A percentile compares a stretch with the other conserved stretches of the same genome.
Conservation (phyloP, 129 eudicot genomes). For the Rutidosis leptorrhynchoides region DNA sequence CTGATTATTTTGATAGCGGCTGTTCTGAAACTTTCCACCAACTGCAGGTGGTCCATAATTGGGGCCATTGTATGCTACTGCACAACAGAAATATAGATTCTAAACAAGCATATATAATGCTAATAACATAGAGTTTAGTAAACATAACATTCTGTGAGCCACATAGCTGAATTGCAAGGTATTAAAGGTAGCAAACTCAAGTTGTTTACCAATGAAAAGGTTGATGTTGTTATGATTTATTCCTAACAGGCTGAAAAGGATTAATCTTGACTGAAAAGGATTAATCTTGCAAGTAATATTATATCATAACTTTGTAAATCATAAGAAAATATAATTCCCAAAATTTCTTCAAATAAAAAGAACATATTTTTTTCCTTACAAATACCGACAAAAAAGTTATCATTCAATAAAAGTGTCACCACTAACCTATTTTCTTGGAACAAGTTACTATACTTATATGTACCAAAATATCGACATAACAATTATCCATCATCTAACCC, state of each 20-base stretch:
- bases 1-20: constrained; percentile 40
- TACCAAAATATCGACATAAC: background rate
- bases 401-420: background rate
- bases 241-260: background rate
- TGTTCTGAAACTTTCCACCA: constrained; percentile 65
- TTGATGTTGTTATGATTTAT: background rate
- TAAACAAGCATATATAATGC: constrained; percentile 2
- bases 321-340: too few species aligned
- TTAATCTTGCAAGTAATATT: too few species aligned
- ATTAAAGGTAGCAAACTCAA: constrained; percentile 10
- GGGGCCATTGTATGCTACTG: constrained; percentile 49
- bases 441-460: background rate
- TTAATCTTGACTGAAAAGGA: background rate
- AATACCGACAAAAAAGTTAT: background rate
- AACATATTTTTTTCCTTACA: too few species aligned
- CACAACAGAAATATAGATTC: constrained; percentile 15
- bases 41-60: constrained; percentile 40
- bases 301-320: too few species aligned
- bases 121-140: background rate
- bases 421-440: background rate
- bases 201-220: background rate
- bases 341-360: too few species aligned
- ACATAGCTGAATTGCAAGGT: constrained; percentile 13
- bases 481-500: background rate
- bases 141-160: background rate